A percentile compares a stretch with the other conserved stretches of the same genome.
Conservation (phyloP, 2,329 filamentous ascomycete species). For the Trichoderma oligosporum region DNA sequence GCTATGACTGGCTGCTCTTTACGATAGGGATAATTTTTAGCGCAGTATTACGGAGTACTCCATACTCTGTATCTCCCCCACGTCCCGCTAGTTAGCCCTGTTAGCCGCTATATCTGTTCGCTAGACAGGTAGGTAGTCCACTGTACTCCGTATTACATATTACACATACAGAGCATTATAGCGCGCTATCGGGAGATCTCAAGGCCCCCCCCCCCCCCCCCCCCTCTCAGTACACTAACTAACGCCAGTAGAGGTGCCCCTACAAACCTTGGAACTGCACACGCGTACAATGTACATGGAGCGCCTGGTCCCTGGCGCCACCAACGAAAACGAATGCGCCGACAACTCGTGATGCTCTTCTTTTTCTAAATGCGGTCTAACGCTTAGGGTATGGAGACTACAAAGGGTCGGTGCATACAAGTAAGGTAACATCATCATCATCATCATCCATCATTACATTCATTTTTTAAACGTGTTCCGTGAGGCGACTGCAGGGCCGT, state of each 20-base stretch:
- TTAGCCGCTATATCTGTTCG: neutral
- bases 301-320: neutral
- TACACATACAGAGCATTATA: neutral
- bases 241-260: too few relatives aligned
- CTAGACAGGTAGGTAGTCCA: too few relatives aligned
- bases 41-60: neutral
- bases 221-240: too few relatives aligned
- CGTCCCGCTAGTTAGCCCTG: neutral
- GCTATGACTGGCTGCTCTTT: neutral
- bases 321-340: too few relatives aligned
- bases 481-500: slow-evolving; percentile 1
- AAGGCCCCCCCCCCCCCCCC: too few relatives aligned
- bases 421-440: slow-evolving; percentile 10
- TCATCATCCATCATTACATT: too few relatives aligned
- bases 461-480: too few relatives aligned
- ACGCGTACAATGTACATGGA: neutral
- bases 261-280: too few relatives aligned
- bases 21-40: neutral
- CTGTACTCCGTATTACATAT: too few relatives aligned
- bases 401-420: neutral
- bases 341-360: slow-evolving; percentile 8
- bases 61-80: slow-evolving; percentile 3
- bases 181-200: neutral
- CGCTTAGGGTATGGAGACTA: neutral
- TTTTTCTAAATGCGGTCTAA: neutral